Percentiles rank a stretch among this genome's conserved stretches.
These are phyloP conservation scores for Paracamarosporium sp. DNA, from an alignment of 2,329 filamentous ascomycete species.

Conservation along the genomic window DNA sequence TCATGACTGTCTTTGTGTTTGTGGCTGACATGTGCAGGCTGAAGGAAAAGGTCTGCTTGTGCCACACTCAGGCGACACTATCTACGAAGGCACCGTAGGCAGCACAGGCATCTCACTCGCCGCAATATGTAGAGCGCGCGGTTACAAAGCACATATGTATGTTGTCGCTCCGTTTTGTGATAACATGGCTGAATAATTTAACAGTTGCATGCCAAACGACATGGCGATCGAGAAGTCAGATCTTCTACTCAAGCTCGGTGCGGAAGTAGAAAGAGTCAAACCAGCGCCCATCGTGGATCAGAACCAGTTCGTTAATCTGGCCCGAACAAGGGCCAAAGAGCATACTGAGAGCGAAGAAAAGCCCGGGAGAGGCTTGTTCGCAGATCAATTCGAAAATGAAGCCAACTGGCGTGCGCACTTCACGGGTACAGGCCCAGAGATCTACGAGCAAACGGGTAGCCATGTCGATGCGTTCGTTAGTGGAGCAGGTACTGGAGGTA, in stretches of 20 bases:
- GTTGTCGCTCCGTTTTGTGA: slow-evolving; percentile 23
- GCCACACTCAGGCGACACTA: slow-evolving; percentile 85
- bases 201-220: slow-evolving; percentile 89
- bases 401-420: slow-evolving; percentile 91
- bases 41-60: slow-evolving; percentile 78
- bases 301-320: slow-evolving; percentile 93
- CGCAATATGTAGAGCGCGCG: slow-evolving; percentile 83
- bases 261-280: slow-evolving; percentile 87
- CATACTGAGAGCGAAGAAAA: slow-evolving; percentile 68
- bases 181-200: slow-evolving; percentile 14
- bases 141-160: slow-evolving; percentile 89
- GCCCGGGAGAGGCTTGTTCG: slow-evolving; percentile 84
- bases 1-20: not conserved
- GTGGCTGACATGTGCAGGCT: slow-evolving; percentile 57
- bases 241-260: slow-evolving; percentile 86
- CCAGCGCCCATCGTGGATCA: slow-evolving; percentile 94
- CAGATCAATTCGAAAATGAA: slow-evolving; percentile 92
- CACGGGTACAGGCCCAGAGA: slow-evolving; percentile 85
- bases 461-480: slow-evolving; percentile 86
- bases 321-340: slow-evolving; percentile 74
- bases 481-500: slow-evolving; percentile 93
- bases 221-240: slow-evolving; percentile 88
- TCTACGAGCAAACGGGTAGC: slow-evolving; percentile 78
- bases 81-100: slow-evolving; percentile 97
- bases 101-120: slow-evolving; percentile 96